These are phyloP conservation scores for Poteriospumella lacustris DNA, from an alignment of 108 stramenopile genomes.

Conservation along the genomic window DNA sequence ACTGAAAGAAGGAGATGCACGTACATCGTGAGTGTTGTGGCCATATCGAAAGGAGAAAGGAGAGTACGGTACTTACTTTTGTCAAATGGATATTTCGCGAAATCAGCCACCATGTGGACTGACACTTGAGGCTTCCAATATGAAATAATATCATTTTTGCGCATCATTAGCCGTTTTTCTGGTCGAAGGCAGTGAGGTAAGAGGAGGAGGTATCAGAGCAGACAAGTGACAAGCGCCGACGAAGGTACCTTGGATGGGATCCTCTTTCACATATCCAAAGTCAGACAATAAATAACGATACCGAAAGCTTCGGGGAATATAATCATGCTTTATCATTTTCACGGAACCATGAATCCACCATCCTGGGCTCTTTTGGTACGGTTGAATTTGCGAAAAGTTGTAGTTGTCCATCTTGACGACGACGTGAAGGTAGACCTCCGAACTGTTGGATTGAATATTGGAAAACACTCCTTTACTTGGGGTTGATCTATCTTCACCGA, in stretches of 20 bases:
- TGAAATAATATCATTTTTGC: neutral
- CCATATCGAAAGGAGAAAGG: too few species aligned
- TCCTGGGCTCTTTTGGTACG: too few species aligned
- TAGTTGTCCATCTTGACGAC: neutral
- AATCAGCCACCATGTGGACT: constrained; percentile 40
- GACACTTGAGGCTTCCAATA: constrained; percentile 48
- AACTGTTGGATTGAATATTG: neutral
- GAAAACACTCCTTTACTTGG: neutral
- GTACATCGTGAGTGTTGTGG: too few species aligned
- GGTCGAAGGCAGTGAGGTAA: too few species aligned
- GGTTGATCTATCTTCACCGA: neutral
- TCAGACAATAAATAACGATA: constrained; percentile 27
- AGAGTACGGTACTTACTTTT: neutral
- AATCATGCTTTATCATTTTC: constrained; percentile 1
- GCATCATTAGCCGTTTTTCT: neutral
- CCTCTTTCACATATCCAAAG: neutral
- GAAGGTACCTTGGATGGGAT: neutral
- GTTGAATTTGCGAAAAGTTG: neutral
- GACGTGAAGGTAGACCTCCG: constrained; percentile 8
- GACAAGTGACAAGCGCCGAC: neutral
- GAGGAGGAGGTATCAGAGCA: neutral
- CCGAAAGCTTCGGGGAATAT: neutral
- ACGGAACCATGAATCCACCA: constrained; percentile 13
- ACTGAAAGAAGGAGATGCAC: neutral
- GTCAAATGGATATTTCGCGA: constrained; percentile 35